phyloP scores from a whole-genome alignment of 495 filamentous ascomycete genomes.

The Penicillium turbatum region DNA sequence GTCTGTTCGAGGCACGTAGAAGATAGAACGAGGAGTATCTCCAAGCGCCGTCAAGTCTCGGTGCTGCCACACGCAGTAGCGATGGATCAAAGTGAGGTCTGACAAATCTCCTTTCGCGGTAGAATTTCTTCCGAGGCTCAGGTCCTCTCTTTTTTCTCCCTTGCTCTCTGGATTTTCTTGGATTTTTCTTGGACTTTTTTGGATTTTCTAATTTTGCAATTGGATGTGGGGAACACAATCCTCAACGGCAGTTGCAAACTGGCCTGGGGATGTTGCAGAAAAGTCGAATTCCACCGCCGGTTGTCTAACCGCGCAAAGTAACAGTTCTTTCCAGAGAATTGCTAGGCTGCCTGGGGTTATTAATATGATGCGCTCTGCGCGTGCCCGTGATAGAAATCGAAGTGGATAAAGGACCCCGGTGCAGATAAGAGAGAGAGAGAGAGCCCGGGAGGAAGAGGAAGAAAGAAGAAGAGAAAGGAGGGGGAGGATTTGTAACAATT shows the following conservation, averaged over 20 bases:
- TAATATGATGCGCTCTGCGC: conserved; percentile 1
- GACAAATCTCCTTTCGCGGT: background rate
- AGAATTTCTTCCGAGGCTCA: background rate
- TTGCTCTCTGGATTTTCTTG: conserved; percentile 1
- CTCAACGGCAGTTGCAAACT: conserved; percentile 33
- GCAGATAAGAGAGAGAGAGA: too few species aligned
- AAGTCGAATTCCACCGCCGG: conserved; percentile 14
- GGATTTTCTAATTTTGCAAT: conserved; percentile 9
- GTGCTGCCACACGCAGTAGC: background rate
- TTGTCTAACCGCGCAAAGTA: conserved; percentile 14
- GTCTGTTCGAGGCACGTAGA: conserved; percentile 9
- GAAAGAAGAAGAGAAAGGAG: conserved; percentile 6
- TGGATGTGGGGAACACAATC: conserved; percentile 24
- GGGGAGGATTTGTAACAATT: conserved; percentile 4
- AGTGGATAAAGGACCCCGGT: background rate
- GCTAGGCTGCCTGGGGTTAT: background rate
- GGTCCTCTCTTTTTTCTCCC: background rate
- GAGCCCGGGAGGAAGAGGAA: too few species aligned
- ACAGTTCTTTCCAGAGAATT: conserved; percentile 25
- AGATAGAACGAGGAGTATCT: background rate
- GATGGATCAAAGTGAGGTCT: background rate
- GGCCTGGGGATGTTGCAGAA: conserved; percentile 22
- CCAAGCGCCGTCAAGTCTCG: background rate
- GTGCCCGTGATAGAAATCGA: background rate
- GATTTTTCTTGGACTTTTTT: background rate